Conservation (phyloP, 345 rosid species). For the Syzygium grande region DNA sequence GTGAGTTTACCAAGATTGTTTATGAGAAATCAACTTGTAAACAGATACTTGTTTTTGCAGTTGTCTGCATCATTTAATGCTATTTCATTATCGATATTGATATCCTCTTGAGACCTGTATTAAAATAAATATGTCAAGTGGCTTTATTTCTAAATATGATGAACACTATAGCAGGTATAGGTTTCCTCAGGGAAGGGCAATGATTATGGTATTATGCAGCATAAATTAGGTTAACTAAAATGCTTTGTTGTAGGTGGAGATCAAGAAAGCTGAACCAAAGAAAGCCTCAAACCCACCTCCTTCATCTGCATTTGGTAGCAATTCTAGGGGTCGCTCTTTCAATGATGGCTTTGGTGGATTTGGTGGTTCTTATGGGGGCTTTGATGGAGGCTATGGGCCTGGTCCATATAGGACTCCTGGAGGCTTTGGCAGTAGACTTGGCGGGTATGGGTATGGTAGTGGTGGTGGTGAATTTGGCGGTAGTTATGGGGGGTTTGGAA, state of each 20-base stretch:
- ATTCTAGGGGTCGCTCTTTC: slow-evolving; percentile 63
- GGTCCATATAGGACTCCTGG: slow-evolving; percentile 48
- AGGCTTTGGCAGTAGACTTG: slow-evolving; percentile 40
- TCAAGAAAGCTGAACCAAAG: slow-evolving; percentile 99
- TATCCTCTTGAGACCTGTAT: not conserved
- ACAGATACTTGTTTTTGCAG: not conserved
- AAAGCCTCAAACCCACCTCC: slow-evolving; percentile 90
- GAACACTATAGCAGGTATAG: slow-evolving; percentile 17
- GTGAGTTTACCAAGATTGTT: slow-evolving; percentile 41
- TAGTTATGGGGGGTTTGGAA: slow-evolving; percentile 53
- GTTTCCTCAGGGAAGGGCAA: slow-evolving; percentile 20
- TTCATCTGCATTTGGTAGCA: slow-evolving; percentile 64
- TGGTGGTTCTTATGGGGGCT: slow-evolving; percentile 76
- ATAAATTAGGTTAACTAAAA: slow-evolving; percentile 82
- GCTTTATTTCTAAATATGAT: not conserved
- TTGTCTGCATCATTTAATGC: not conserved
- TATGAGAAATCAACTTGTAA: slow-evolving; percentile 11
- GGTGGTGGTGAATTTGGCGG: slow-evolving; percentile 69
- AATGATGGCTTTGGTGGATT: slow-evolving; percentile 65
- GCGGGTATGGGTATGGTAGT: slow-evolving; percentile 59
- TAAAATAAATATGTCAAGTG: not conserved
- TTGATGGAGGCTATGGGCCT: slow-evolving; percentile 38
- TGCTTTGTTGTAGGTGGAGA: slow-evolving; percentile 99
- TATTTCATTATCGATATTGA: not conserved
- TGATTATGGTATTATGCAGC: slow-evolving; percentile 37